A percentile compares a stretch with the other conserved stretches of the same genome.
phyloP scores from a whole-genome alignment of 208 protist species.

The Trichomonas vaginalis region DNA sequence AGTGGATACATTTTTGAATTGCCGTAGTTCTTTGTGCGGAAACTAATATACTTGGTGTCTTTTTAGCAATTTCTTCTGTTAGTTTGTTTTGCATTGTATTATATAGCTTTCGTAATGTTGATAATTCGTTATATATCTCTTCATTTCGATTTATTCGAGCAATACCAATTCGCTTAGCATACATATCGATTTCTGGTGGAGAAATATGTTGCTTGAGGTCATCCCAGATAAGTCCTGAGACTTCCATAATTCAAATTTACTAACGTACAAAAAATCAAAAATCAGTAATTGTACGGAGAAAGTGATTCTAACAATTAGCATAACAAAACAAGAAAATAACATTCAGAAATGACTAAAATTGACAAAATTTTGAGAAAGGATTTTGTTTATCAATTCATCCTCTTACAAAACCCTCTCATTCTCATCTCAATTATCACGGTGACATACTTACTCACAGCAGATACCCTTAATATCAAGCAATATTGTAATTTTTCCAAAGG shows the following conservation, averaged over 20 bases:
- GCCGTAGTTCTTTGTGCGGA: neutral
- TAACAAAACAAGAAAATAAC: too few species aligned
- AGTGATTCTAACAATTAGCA: too few species aligned
- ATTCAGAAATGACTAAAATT: too few species aligned
- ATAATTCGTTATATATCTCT: neutral
- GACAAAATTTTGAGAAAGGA: too few species aligned
- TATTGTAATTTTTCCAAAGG: neutral
- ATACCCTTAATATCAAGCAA: neutral
- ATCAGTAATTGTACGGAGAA: too few species aligned
- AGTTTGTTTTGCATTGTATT: neutral
- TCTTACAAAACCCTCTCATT: too few species aligned
- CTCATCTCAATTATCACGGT: too few species aligned
- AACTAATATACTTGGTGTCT: neutral
- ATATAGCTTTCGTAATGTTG: neutral
- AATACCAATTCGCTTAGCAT: neutral
- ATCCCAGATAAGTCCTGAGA: neutral
- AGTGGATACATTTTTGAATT: neutral
- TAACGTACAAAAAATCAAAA: too few species aligned
- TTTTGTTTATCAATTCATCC: too few species aligned
- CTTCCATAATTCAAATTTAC: too few species aligned
- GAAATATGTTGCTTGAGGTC: neutral
- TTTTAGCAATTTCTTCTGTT: neutral
- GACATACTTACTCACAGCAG: too few species aligned
- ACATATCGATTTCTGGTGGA: neutral
- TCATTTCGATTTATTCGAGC: neutral